Conservation (phyloP, 1,284 basidiomycete species). For the Trichosporon asahii region DNA sequence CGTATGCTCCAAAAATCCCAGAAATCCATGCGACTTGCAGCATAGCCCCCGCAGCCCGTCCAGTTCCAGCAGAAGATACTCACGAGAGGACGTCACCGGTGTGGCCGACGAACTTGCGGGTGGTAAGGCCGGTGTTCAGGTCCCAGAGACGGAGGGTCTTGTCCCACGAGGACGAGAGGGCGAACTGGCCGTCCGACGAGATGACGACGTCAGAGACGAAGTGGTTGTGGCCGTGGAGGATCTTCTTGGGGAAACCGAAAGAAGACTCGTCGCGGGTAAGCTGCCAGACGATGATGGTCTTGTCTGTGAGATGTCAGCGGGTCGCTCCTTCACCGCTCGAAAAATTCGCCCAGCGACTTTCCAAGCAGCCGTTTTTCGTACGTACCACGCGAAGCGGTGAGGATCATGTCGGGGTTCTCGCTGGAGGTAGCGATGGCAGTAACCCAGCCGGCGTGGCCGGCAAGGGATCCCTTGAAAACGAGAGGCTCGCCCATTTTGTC, state of each 20-base stretch:
- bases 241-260: constrained; percentile 93
- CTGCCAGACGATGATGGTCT: constrained; percentile 99
- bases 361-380: constrained; percentile 23
- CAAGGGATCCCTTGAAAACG: constrained; percentile 85
- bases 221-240: constrained; percentile 99
- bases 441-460: constrained; percentile 95
- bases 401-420: constrained; percentile 94
- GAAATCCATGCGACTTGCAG: not conserved
- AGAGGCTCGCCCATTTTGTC: constrained; percentile 73
- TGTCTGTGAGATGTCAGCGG: constrained; percentile 64
- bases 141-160: constrained; percentile 99
- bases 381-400: constrained; percentile 92
- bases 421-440: constrained; percentile 94
- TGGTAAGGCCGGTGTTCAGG: constrained; percentile 89
- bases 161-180: constrained; percentile 99
- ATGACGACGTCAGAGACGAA: constrained; percentile 99
- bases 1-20: not conserved
- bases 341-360: not conserved
- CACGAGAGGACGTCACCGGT: constrained; percentile 90
- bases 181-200: constrained; percentile 98
- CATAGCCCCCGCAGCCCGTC: not conserved
- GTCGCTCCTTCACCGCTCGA: not conserved
- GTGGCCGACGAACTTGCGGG: constrained; percentile 97
- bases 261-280: constrained; percentile 86
- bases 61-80: constrained; percentile 26